Base-by-base conservation (phyloP, 1,139 yeast genomes). In the Lodderomyces parapsilosis region DNA sequence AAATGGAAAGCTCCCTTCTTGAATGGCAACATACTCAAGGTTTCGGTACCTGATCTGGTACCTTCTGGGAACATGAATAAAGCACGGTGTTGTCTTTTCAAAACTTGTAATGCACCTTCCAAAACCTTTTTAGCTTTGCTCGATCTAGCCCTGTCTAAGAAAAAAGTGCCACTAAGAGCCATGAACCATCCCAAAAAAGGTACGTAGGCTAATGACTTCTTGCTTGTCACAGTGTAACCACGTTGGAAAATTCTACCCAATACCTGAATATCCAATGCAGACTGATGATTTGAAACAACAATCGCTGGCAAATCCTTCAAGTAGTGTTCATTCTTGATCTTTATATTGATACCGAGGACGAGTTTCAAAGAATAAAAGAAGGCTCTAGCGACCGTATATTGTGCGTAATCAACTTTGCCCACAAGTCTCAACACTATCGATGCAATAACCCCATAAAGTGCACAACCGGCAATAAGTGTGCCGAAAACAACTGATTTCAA, bases 181-280 rank as follows among this genome's bases (percentile, higher is more conserved):
- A 93, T 71, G 66, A 90, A 93, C 98, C 97, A 91, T 8, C 99
- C 99, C 54, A 93, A 73, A 57, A 94, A 78, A n/a, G 99, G 99
- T 38, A 88, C 73, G 58, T 80, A 89, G 57, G 86, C 83, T 56
- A 93, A 75, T 5, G 88, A 84, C 60, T 80, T 83, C 65, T 93
- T 93, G 32, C 97, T 94, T 1, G 99, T 93, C 39, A 94, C 96
- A 7, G 94, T 85, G 66, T 91, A 89, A 40, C 89, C 90, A 34
- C 82, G 82, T 44, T 96, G 96, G 73, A 94, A 94, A 34, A 88
- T 64, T 52, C 76, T 80, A 18, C 96, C 98, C 54, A 93, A 71
- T 43, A 91, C 64, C 42, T 85, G 72, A 45, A 93, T 80, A 60
- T 93, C 99, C 52, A 93, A 68, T 28, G 90, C 91, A 15, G 89